Evolutionary conservation across 169 alveolate genomes (phyloP), one percentile per base, ranked within the genome.

Genomic region (Plasmodium knowlesi): DNA sequence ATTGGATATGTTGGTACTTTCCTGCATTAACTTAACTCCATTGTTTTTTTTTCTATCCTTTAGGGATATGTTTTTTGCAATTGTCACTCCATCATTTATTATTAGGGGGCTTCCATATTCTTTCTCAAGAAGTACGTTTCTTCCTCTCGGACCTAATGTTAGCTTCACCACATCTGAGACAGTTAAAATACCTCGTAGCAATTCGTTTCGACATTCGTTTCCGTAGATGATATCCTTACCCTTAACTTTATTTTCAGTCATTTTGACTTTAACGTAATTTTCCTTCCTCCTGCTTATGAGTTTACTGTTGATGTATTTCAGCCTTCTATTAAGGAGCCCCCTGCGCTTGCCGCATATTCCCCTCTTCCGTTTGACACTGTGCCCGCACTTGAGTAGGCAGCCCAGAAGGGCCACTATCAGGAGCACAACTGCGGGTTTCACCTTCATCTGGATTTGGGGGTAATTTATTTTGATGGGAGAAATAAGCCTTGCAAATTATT

Each of bases 41-140:
- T 97, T 97, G 86, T 98, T 97, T 88, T 93, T 96, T 78, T 96
- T 96, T 61, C 98, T 86, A 95, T 97, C 98, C 70, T 96, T 96
- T 85, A 98, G 92, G 41, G 97, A 97, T 1, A 98, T 97, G 83
- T 97, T 95, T 22, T 98, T 96, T 50, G 99, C 99, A 70, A 98
- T 97, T 6, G 99, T 98, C 41, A 98, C 99, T 12, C 99, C 99
- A 83, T 98, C 99, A 71, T 98, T 98, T 14, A 97, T 98, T 37
- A 97, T 97, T 82, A 96, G 86, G 14, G 98, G 98, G 0, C 98
- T 92, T 3, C 98, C 98, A 83, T 96, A 98, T 43, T 97, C 98
- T 94, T 96, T 97, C 83, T 97, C 99, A 92, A 98, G 86, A 43
- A 98, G 83, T 2, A 98, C 96, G 83, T 98, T 98, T 46, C 99